Evolutionary conservation across 2,329 filamentous ascomycete genomes (phyloP), one percentile per base, ranked within the genome.

Genomic region (Botrytis pseudocinerea): DNA sequence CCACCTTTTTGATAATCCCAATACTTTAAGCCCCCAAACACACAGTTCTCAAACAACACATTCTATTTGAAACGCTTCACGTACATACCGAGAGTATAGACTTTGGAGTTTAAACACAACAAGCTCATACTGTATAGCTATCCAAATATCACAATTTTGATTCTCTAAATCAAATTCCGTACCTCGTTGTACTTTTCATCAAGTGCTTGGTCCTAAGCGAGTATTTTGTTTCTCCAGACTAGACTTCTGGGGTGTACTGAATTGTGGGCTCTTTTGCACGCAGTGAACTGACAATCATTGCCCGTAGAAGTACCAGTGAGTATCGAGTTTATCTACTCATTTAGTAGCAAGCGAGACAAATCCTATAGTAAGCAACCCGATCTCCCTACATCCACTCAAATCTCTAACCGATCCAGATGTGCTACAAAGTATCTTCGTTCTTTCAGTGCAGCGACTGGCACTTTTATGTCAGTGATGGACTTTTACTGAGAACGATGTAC

Each of bases 261-360:
- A 22, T n/a, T 54, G 25, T 28, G n/a, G 8, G 0, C 8, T 28
- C 16, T 16, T 16, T 25, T 28, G 8, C 2, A 54, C 8, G 18
- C 1, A 54, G 12, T 54, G 25, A 54, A 12, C 48, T 54, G 25
- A 54, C 25, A 54, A 6, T 16, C 5, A 8, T 9, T 54, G 0
- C 12, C 44, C 0, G 28, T 1, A 16, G 51, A 54, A 3, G 16
- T 16, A n/a, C 5, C 2, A 16, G 12, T 6, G 2, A 16, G 0
- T 16, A 8, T 7, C 51, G 0, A 28, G 1, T 3, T 0, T 1
- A 16, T 7, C 25, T 3, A 7, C 5, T 16, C 25, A 16, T 54
- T 28, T n/a, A 7, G 25, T n/a, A 7, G 0, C 12, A 14, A 54
- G 12, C 14, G 25, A n/a, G 5, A 14, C 4, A 54, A 16, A n/a